Evolutionary conservation across 768 basidiomycete genomes (phyloP), one percentile per base, ranked within the genome.

Genomic region (Trametes cinnabarina): DNA sequence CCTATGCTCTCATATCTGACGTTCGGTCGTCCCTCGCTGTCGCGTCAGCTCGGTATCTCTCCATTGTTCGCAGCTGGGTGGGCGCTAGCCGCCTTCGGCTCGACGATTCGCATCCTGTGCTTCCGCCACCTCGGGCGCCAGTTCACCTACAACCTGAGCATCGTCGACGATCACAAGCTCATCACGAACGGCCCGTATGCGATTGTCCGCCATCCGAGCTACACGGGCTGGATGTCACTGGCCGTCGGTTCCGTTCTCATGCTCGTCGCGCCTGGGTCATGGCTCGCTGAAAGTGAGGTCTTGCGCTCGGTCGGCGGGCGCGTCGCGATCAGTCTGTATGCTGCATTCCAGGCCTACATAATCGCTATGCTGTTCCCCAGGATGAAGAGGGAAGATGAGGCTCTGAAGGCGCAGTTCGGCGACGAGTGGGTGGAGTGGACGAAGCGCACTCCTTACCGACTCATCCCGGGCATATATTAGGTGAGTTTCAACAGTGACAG

Each of bases 131-230:
- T 66, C 19, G 63, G 63, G 10, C 23, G n/a, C 8, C 42, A 60
- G 26, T 66, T 64, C 50, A 66, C 65, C 7, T 64, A 55, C 49
- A 35, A 55, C 22, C 53, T 62, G 23, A 37, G 57, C 40, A 54
- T 62, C 39, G 41, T 51, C 17, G 49, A 50, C 15, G 39, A 34
- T 22, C 65, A 66, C 51, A 47, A 39, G 34, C 51, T 66, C 32
- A 41, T 66, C 47, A 64, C 57, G 7, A 30, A 28, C 32, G 63
- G 61, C 11, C 58, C 47, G 5, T 66, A 66, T 51, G 40, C 44
- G 11, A 25, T 55, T 26, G 60, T 66, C 15, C 63, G 65, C 9
- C 63, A 66, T 42, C 63, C 60, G 17, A 57, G 57, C 49, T 66
- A 64, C 32, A 51, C 63, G 23, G 51, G 30, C 19, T 39, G 51